phyloP scores from a whole-genome alignment of 768 basidiomycete genomes.

The Suillus subaureus region DNA sequence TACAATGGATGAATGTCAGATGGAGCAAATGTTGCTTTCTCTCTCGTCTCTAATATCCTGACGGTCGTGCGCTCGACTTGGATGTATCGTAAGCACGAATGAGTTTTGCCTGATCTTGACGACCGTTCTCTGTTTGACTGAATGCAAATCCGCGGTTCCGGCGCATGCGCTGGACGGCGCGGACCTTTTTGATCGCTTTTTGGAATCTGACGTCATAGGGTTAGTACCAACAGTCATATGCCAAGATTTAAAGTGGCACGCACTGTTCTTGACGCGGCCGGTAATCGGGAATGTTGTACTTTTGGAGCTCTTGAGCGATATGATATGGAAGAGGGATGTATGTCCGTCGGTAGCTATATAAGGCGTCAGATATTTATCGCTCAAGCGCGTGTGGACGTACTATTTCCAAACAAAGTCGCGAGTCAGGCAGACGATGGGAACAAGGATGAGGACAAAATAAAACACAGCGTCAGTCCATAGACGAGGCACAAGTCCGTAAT shows the following conservation, averaged over 20 bases:
- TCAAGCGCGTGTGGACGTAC: slow-evolving; percentile 41
- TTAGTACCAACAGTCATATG: slow-evolving; percentile 11
- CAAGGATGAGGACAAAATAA: slow-evolving; percentile 83
- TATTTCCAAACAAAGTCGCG: slow-evolving; percentile 98
- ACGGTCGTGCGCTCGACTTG: slow-evolving; percentile 67
- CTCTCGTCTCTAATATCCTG: slow-evolving; percentile 59
- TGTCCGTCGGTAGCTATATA: slow-evolving; percentile 82
- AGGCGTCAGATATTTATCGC: slow-evolving; percentile 2
- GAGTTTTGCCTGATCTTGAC: slow-evolving; percentile 84
- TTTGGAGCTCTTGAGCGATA: slow-evolving; percentile 98
- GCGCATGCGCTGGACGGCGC: slow-evolving; percentile 97
- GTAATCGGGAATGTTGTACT: slow-evolving; percentile 97
- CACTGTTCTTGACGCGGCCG: slow-evolving; percentile 97
- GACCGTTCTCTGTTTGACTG: slow-evolving; percentile 90
- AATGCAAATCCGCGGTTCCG: slow-evolving; percentile 97
- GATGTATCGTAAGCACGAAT: slow-evolving; percentile 90
- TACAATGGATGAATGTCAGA: slow-evolving; percentile 11
- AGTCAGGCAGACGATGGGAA: slow-evolving; percentile 82
- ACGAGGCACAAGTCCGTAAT: slow-evolving; percentile 84
- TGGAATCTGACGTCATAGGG: slow-evolving; percentile 67
- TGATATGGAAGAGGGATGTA: slow-evolving; percentile 94
- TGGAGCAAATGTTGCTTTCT: slow-evolving; percentile 1
- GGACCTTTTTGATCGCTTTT: slow-evolving; percentile 99
- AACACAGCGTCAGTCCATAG: slow-evolving; percentile 89
- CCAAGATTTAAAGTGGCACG: slow-evolving; percentile 30